Percentiles rank a stretch among this genome's conserved stretches.
These are phyloP conservation scores for Ceraceosorus guamensis DNA, from an alignment of 1,284 basidiomycete species.

Conservation along the genomic window DNA sequence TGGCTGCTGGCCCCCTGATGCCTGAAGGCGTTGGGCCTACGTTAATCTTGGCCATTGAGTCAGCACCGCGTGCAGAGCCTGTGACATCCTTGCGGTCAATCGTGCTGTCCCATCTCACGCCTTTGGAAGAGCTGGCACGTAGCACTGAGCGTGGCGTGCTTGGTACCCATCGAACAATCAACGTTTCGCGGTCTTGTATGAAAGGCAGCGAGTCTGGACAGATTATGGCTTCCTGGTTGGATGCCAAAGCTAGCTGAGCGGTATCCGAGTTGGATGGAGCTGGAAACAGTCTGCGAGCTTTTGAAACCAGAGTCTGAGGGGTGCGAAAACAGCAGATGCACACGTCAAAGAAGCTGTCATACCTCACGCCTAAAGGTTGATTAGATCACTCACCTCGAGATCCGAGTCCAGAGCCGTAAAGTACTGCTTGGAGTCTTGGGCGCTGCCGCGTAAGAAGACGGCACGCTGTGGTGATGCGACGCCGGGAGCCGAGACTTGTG, in stretches of 20 bases:
- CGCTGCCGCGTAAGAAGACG: background rate
- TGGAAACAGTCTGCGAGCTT: conserved; percentile 34
- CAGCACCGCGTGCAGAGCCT: background rate
- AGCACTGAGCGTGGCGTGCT: conserved; percentile 18
- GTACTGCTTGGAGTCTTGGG: background rate
- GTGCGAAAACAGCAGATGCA: background rate
- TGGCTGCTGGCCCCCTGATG: too few species aligned
- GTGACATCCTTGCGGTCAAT: background rate
- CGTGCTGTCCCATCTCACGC: background rate
- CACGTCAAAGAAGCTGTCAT: background rate
- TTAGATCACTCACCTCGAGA: background rate
- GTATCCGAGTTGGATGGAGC: conserved; percentile 33
- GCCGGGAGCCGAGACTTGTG: too few species aligned
- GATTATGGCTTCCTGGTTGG: conserved; percentile 32
- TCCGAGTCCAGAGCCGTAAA: background rate
- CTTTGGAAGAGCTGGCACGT: background rate
- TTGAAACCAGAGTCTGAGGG: conserved; percentile 24
- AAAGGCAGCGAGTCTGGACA: conserved; percentile 39
- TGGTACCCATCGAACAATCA: conserved; percentile 39
- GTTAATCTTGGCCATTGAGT: background rate
- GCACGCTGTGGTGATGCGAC: background rate
- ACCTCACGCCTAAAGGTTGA: background rate
- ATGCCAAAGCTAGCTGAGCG: conserved; percentile 34
- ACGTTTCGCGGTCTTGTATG: conserved; percentile 37
- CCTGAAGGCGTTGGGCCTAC: background rate